Conservation (phyloP, 83 land plant genomes). For the Picea abies region DNA sequence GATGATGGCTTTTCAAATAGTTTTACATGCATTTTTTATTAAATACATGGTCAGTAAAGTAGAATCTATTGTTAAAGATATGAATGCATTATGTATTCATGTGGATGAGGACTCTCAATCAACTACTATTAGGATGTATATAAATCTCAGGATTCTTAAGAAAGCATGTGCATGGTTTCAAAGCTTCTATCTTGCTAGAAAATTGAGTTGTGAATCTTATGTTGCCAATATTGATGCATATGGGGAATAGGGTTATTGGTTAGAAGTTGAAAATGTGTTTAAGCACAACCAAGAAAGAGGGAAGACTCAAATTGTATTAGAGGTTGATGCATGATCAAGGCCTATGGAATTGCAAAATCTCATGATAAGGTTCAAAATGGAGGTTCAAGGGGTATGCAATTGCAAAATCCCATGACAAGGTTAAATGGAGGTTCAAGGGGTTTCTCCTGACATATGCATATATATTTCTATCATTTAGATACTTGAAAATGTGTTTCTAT, state of each 20-base stretch:
- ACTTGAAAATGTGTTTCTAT: constrained; percentile 38
- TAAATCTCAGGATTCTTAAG: constrained; percentile 47
- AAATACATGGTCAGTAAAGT: too few relatives aligned
- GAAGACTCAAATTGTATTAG: constrained; percentile 30
- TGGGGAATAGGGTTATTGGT: too few relatives aligned
- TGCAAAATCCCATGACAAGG: too few relatives aligned
- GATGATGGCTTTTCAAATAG: too few relatives aligned
- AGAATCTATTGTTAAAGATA: too few relatives aligned
- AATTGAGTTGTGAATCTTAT: too few relatives aligned
- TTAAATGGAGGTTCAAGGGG: constrained; percentile 48
- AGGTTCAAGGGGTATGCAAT: constrained; percentile 59
- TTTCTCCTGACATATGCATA: too few relatives aligned
- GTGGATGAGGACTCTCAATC: constrained; percentile 61
- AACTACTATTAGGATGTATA: too few relatives aligned
- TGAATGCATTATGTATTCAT: too few relatives aligned
- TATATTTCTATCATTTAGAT: constrained; percentile 55
- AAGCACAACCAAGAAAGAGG: constrained; percentile 25
- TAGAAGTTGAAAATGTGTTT: too few relatives aligned
- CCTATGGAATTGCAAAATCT: constrained; percentile 58
- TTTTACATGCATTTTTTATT: too few relatives aligned
- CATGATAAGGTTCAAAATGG: constrained; percentile 52
- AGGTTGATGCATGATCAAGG: constrained; percentile 86
- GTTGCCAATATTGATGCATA: too few relatives aligned
- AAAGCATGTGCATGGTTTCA: constrained; percentile 68
- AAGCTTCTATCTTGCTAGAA: constrained; percentile 47